Percentiles rank a stretch among this genome's conserved stretches.
phyloP scores from a whole-genome alignment of 106 monocot species.

The Triglochin maritima region DNA sequence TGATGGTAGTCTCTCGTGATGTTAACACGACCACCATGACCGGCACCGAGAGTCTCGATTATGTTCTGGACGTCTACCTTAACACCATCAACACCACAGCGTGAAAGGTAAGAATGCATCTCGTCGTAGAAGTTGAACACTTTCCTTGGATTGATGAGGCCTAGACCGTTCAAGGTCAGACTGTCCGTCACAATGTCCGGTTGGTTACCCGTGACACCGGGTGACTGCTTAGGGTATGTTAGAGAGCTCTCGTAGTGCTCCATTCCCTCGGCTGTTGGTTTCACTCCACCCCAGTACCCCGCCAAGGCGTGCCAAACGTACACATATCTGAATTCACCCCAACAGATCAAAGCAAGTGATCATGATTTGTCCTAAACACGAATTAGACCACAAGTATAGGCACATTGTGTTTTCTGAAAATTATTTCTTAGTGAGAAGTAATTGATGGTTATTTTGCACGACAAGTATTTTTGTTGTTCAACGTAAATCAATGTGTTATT shows the following conservation, averaged over 20 bases:
- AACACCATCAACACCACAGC: constrained; percentile 59
- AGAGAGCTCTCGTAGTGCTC: constrained; percentile 50
- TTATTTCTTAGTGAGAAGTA: too few relatives aligned
- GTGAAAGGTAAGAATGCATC: constrained; percentile 59
- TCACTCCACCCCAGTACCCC: constrained; percentile 74
- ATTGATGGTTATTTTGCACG: too few relatives aligned
- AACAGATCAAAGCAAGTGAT: too few relatives aligned
- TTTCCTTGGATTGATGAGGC: constrained; percentile 47
- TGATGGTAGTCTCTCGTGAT: constrained; percentile 43
- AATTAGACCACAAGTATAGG: neutral
- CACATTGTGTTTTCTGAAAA: neutral
- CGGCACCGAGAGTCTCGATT: constrained; percentile 57
- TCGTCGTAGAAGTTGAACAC: constrained; percentile 49
- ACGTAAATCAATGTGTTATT: too few relatives aligned
- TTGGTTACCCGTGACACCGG: constrained; percentile 52
- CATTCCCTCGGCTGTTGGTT: constrained; percentile 45
- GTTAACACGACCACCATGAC: constrained; percentile 50
- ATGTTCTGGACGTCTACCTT: constrained; percentile 81
- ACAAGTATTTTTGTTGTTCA: too few relatives aligned
- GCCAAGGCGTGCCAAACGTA: constrained; percentile 68
- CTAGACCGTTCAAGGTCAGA: constrained; percentile 41
- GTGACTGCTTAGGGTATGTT: constrained; percentile 49
- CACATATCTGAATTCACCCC: constrained; percentile 16
- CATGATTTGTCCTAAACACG: too few relatives aligned
- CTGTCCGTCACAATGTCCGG: constrained; percentile 59